phyloP scores from a whole-genome alignment of 1,284 basidiomycete species.

The Leccinum angustisporum region DNA sequence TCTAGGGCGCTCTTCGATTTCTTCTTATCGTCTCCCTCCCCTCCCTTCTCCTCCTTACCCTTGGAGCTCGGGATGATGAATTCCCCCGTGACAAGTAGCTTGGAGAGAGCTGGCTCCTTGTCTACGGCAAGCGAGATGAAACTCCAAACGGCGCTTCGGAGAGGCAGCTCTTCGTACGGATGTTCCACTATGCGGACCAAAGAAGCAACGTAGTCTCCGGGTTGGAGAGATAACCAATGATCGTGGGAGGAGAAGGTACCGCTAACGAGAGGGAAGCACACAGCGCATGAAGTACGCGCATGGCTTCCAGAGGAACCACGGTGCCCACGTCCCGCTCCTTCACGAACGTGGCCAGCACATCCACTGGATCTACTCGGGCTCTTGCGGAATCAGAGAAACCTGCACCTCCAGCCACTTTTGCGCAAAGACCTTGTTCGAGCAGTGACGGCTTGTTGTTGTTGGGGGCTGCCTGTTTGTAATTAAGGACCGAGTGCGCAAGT shows the following conservation, averaged over 20 bases:
- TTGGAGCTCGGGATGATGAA: conserved; percentile 51
- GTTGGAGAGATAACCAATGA: conserved; percentile 71
- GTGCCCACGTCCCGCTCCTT: conserved; percentile 60
- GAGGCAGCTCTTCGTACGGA: conserved; percentile 65
- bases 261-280: conserved; percentile 63
- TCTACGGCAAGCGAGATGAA: conserved; percentile 82
- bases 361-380: conserved; percentile 63
- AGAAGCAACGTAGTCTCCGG: conserved; percentile 65
- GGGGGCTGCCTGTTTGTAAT: conserved; percentile 51
- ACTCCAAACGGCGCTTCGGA: conserved; percentile 79
- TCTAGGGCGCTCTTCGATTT: conserved; percentile 55
- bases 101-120: conserved; percentile 85
- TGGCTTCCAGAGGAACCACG: conserved; percentile 61
- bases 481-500: conserved; percentile 61
- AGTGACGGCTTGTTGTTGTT: conserved; percentile 53
- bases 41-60: conserved; percentile 36
- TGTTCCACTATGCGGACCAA: conserved; percentile 67
- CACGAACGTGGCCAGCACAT: conserved; percentile 65
- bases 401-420: conserved; percentile 51
- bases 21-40: conserved; percentile 29
- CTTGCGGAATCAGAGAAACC: conserved; percentile 47
- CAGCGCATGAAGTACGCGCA: conserved; percentile 64
- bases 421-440: conserved; percentile 73
- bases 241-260: conserved; percentile 61
- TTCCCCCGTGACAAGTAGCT: conserved; percentile 75